Conservation (phyloP, 2,329 filamentous ascomycete species). For the Alternaria conjuncta region DNA sequence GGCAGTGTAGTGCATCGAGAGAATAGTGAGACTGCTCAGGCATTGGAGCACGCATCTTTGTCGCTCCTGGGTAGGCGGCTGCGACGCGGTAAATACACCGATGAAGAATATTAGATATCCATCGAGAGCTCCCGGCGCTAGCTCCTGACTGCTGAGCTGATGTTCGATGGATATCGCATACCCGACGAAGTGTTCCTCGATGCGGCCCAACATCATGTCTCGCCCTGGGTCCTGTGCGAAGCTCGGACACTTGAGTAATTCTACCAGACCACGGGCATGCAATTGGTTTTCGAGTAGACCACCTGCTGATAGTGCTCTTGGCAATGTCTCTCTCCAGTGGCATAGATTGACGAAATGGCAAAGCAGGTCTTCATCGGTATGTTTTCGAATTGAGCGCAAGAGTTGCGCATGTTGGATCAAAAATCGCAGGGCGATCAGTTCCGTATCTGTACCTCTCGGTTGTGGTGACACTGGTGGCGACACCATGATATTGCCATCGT, state of each 20-base stretch:
- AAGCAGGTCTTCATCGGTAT: background rate
- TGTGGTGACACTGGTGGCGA: background rate
- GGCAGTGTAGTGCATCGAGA: background rate
- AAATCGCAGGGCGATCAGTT: background rate
- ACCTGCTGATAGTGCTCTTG: background rate
- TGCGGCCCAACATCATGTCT: background rate
- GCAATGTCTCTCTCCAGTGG: background rate
- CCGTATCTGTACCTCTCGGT: background rate
- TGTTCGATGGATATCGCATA: background rate
- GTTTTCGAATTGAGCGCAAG: background rate
- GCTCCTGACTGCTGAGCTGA: background rate
- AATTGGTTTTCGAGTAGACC: background rate
- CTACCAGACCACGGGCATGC: background rate
- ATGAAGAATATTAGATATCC: background rate
- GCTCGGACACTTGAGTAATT: background rate
- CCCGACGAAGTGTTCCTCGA: background rate
- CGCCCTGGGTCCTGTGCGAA: background rate
- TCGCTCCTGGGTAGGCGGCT: background rate
- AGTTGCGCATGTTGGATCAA: background rate
- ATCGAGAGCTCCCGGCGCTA: background rate
- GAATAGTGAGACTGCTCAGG: slow-evolving; percentile 2
- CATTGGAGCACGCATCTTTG: background rate
- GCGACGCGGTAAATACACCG: background rate
- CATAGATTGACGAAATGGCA: background rate
- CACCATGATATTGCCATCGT: slow-evolving; percentile 10